Conservation (phyloP, 805 yeast species). For the Yarrowia porcina region DNA sequence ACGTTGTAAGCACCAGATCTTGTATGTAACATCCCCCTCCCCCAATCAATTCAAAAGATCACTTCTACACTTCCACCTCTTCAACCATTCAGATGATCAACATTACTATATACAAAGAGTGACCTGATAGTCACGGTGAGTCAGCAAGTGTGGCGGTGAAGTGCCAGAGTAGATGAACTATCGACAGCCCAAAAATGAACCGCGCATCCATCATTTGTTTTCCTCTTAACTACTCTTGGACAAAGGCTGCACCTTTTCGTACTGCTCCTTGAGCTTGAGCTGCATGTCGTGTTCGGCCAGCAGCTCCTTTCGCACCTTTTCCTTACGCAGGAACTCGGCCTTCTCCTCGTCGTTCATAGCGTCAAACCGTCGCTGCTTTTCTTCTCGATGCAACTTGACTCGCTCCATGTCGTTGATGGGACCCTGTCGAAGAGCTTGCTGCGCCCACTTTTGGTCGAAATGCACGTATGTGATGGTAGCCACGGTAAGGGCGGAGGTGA, state of each 20-base stretch:
- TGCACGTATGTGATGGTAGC: conserved; percentile 14
- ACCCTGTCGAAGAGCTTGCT: conserved; percentile 23
- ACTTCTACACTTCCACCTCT: neutral
- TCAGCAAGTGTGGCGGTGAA: too few relatives aligned
- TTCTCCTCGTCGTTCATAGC: conserved; percentile 22
- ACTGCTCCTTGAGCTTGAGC: conserved; percentile 17
- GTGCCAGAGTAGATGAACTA: too few relatives aligned
- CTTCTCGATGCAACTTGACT: neutral
- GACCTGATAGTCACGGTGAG: neutral
- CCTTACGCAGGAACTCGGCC: conserved; percentile 16
- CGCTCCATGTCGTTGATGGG: conserved; percentile 23
- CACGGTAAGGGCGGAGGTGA: conserved; percentile 9
- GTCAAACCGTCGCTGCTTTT: neutral
- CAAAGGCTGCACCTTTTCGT: conserved; percentile 23
- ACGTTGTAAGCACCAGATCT: too few relatives aligned
- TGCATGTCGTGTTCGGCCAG: conserved; percentile 22
- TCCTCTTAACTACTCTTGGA: neutral
- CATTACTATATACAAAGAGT: neutral
- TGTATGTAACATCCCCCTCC: too few relatives aligned
- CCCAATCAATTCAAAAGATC: too few relatives aligned
- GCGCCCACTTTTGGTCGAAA: conserved; percentile 23
- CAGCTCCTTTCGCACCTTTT: conserved; percentile 22
- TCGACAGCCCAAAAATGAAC: too few relatives aligned
- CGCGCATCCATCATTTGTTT: too few relatives aligned
- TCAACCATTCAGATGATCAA: neutral